phyloP scores from a whole-genome alignment of 139 green algal species.

The Coelastrella sp. region DNA sequence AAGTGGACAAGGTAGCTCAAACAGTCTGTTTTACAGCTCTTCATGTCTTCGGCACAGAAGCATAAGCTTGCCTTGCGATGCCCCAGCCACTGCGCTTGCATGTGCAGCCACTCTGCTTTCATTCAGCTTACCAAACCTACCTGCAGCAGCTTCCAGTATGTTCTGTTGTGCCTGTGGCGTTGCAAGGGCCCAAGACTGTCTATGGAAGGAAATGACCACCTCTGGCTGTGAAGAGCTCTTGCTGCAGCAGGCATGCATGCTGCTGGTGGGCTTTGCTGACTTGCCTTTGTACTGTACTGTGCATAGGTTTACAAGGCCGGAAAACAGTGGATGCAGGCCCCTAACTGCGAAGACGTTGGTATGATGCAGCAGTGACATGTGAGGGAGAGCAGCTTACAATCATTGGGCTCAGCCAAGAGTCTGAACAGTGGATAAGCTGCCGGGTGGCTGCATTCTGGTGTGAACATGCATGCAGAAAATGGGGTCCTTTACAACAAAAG shows the following conservation, averaged over 20 bases:
- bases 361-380: neutral
- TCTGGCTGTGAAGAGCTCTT: too few relatives aligned
- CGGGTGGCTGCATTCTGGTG: too few relatives aligned
- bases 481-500: too few relatives aligned
- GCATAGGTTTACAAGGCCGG: slow-evolving; percentile 26
- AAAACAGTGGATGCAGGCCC: slow-evolving; percentile 35
- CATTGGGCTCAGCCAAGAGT: neutral
- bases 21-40: neutral
- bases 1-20: slow-evolving; percentile 27
- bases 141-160: too few relatives aligned
- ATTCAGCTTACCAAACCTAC: too few relatives aligned
- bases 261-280: neutral
- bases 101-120: too few relatives aligned
- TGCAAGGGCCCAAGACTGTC: too few relatives aligned
- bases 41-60: neutral
- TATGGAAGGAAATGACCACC: too few relatives aligned
- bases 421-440: too few relatives aligned
- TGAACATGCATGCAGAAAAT: too few relatives aligned
- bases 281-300: neutral
- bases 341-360: too few relatives aligned
- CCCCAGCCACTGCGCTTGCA: neutral
- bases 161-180: too few relatives aligned
- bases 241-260: neutral
- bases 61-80: neutral
- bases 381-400: neutral